Base-by-base conservation (phyloP, 805 yeast species). In the Lachancea fermentati region DNA sequence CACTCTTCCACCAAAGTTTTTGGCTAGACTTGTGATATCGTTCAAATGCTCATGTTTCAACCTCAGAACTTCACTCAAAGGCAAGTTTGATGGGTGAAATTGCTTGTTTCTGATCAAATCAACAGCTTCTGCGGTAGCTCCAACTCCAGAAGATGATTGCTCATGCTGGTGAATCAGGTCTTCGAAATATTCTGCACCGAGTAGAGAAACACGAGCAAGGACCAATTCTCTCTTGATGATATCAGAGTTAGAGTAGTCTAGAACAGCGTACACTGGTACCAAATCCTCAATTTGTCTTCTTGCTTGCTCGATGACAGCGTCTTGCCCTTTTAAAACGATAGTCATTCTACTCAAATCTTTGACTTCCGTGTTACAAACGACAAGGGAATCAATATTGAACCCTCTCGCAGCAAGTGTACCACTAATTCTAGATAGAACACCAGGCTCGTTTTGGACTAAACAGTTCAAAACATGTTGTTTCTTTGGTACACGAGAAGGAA, bases 141-240 rank as follows among this genome's bases (percentile, higher is more conserved):
- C 31, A 24, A 64, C 67, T 18, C 60, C 61, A 9, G 57, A 51
- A 53, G 57, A 41, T 68, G 54, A 51, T 34, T 65, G 67, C 43
- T 67, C 71, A 65, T 91, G 97, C 51, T 87, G 91, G 32, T 89
- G 85, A 52, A 91, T 77, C 51, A 93, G 75, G 56, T 91, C 97
- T 63, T 89, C 94, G 68, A 93, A 93, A 71, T 89, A 93, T 69
- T 93, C 98, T n/a, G 97, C 95, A 30, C 98, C 98, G 54, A 93
- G 72, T 46, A 93, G 72, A 5, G 97, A 88, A 36, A 93, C 82
- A 71, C 96, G 80, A 25, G 96, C 96, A 57, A 93, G 71, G 42
- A 93, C 72, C 55, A 93, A 73, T 70, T 93, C 98, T 64, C 98
- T 79, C 63, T 81, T 78, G 62, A 93, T 86, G 55, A 88, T 85